Percentiles rank a stretch among this genome's conserved stretches.
Conservation (phyloP, 345 rosid genomes). For the Linum trigynum region DNA sequence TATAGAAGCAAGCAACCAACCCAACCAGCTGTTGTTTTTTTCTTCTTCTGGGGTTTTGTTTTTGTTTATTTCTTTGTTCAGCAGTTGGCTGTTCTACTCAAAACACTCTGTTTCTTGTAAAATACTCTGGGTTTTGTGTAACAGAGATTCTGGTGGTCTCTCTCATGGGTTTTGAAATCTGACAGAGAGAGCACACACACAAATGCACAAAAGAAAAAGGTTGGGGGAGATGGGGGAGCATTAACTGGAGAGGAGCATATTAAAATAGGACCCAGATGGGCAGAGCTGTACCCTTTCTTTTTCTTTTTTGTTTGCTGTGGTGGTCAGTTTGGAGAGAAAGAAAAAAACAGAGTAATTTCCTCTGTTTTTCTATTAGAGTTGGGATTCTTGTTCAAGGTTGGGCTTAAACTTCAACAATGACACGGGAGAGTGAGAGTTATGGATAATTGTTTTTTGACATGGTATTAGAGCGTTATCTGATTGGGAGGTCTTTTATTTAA, state of each 20-base stretch:
- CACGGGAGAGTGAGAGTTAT: no score
- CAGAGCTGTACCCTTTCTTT: conserved; percentile 12
- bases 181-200: conserved; percentile 33
- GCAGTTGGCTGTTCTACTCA: no score
- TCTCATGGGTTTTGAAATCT: conserved; percentile 27
- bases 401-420: no score
- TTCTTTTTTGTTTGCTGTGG: neutral
- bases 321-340: conserved; percentile 13
- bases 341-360: neutral
- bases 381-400: neutral
- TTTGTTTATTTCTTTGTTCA: no score
- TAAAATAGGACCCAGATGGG: conserved; percentile 25
- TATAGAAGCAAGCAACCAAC: neutral
- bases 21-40: no score
- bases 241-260: conserved; percentile 12
- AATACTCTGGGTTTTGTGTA: neutral
- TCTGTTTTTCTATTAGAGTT: neutral
- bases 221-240: neutral
- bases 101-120: no score
- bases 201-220: neutral
- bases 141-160: conserved; percentile 18
- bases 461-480: no score
- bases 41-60: no score
- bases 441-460: no score
- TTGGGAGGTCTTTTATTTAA: no score